Percentiles rank a stretch among this genome's conserved stretches.
Conservation (phyloP, 2,329 filamentous ascomycete species). For the Ciborinia camelliae region DNA sequence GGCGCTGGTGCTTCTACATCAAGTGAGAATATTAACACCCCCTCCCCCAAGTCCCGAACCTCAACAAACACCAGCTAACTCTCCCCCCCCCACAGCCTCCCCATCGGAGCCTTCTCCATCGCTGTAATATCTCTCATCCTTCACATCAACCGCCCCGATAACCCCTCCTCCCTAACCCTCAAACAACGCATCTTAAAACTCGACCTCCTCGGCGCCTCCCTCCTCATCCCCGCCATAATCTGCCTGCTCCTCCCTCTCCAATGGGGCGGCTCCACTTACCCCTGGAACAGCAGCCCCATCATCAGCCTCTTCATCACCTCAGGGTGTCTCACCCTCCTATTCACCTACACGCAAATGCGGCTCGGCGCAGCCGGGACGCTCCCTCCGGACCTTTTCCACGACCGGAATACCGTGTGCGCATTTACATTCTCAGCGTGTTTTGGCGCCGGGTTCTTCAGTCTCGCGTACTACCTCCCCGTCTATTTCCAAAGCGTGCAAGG, state of each 20-base stretch:
- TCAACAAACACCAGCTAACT: neutral
- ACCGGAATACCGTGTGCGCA: slow-evolving; percentile 27
- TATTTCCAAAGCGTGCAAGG: slow-evolving; percentile 39
- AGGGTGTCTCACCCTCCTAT: slow-evolving; percentile 33
- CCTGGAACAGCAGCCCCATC: slow-evolving; percentile 38
- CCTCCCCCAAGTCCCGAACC: neutral
- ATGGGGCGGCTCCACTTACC: slow-evolving; percentile 41
- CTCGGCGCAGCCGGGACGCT: slow-evolving; percentile 38
- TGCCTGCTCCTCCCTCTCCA: slow-evolving; percentile 42
- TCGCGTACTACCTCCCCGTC: slow-evolving; percentile 36
- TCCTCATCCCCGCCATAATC: slow-evolving; percentile 40
- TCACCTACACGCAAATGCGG: slow-evolving; percentile 37
- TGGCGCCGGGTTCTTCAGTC: slow-evolving; percentile 32
- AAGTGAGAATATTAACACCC: slow-evolving; percentile 19
- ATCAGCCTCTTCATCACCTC: slow-evolving; percentile 39
- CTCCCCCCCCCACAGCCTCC: slow-evolving; percentile 20
- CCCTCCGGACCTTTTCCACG: slow-evolving; percentile 39
- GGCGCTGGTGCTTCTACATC: slow-evolving; percentile 36
- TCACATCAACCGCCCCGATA: slow-evolving; percentile 41
- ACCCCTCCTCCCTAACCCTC: slow-evolving; percentile 26
- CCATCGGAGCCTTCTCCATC: slow-evolving; percentile 41
- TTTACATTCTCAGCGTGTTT: slow-evolving; percentile 28
- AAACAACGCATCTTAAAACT: slow-evolving; percentile 32
- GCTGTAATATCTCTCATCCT: slow-evolving; percentile 41
- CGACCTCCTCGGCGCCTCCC: slow-evolving; percentile 38